Percentiles rank a stretch among this genome's conserved stretches.
Conservation (phyloP, 768 basidiomycete genomes). For the Mycena olivaceomarginata region DNA sequence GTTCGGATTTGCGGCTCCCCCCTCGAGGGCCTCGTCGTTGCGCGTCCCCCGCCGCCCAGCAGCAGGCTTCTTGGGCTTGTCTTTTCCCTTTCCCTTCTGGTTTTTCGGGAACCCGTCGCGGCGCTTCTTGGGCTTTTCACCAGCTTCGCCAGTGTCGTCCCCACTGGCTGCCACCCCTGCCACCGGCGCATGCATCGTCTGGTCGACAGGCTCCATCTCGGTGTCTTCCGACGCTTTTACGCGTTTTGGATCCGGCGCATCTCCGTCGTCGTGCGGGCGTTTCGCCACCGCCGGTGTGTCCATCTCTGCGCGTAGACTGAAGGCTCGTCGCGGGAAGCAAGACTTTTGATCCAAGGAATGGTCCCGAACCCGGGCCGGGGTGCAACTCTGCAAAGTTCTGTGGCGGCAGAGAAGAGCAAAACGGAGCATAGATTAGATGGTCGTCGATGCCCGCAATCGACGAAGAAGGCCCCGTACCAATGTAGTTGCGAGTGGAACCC, state of each 20-base stretch:
- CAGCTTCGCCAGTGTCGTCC: neutral
- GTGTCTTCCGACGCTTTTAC: slow-evolving; percentile 32
- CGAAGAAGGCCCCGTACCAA: neutral
- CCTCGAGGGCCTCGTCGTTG: slow-evolving; percentile 55
- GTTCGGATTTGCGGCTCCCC: slow-evolving; percentile 34
- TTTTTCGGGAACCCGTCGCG: slow-evolving; percentile 54
- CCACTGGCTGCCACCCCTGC: neutral
- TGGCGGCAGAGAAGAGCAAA: neutral
- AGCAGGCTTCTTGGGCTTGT: slow-evolving; percentile 58
- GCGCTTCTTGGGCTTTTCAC: slow-evolving; percentile 17
- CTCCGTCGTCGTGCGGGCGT: slow-evolving; percentile 33
- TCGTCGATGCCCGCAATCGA: neutral
- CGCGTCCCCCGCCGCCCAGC: slow-evolving; percentile 67
- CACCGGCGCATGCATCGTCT: neutral
- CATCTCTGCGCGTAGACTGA: slow-evolving; percentile 27
- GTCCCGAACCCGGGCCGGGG: neutral
- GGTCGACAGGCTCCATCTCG: neutral
- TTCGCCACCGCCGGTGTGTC: slow-evolving; percentile 24
- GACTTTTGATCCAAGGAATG: neutral
- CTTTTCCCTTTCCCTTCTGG: slow-evolving; percentile 53
- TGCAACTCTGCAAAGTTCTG: neutral
- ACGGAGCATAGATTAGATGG: slow-evolving; percentile 29
- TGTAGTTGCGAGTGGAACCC: neutral
- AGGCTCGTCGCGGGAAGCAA: neutral
- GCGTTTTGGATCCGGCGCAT: slow-evolving; percentile 37